These are phyloP conservation scores for Quercus rubra DNA, from an alignment of 306 rosid genomes.

Conservation along the genomic window DNA sequence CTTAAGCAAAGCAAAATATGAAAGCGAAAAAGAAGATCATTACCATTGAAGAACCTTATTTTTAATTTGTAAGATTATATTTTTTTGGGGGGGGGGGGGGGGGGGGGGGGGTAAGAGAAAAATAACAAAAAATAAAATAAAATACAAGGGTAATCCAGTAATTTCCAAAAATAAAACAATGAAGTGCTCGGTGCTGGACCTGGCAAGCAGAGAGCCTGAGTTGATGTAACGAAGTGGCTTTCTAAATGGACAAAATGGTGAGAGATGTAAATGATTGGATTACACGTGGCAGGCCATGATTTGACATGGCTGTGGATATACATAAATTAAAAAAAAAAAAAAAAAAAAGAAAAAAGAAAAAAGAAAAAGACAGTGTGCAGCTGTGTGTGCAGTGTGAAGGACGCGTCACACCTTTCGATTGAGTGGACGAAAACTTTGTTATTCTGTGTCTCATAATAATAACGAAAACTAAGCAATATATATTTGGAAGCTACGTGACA, in stretches of 20 bases:
- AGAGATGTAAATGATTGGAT: conserved; percentile 32
- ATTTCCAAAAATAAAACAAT: conserved; percentile 5
- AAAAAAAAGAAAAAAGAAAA: neutral
- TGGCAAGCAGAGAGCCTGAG: conserved; percentile 27
- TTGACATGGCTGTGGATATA: conserved; percentile 14
- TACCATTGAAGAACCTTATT: too few relatives aligned
- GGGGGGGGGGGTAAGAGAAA: neutral
- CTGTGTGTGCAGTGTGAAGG: conserved; percentile 17
- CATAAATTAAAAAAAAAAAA: too few relatives aligned
- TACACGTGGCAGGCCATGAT: conserved; percentile 35
- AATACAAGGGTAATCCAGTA: conserved; percentile 32
- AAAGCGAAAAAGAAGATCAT: neutral
- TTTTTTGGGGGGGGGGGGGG: too few relatives aligned
- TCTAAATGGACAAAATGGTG: conserved; percentile 33
- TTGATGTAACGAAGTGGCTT: conserved; percentile 53
- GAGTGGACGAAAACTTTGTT: conserved; percentile 36
- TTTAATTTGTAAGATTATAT: too few relatives aligned
- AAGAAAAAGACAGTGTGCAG: conserved; percentile 21
- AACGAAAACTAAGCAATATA: too few relatives aligned
- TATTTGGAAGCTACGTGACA: too few relatives aligned
- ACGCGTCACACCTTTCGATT: conserved; percentile 41
- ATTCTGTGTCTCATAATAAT: neutral
- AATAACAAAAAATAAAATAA: neutral
- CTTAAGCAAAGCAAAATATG: neutral
- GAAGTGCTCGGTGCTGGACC: conserved; percentile 5